Evolutionary conservation across 129 eudicot species (phyloP).

Genomic region (Tagetes patula): DNA sequence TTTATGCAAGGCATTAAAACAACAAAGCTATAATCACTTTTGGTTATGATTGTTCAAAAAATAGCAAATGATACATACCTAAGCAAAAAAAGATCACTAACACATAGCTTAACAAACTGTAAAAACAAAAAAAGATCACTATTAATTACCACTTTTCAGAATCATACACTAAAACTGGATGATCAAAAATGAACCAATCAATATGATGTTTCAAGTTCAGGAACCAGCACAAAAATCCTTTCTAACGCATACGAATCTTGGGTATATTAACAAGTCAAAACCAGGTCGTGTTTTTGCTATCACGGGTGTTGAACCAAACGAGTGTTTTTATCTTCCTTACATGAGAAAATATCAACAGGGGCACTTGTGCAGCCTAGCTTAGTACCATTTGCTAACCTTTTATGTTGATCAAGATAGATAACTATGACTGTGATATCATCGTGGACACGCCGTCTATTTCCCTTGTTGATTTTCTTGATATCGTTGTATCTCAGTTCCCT

Average conservation of each 20-base stretch:
- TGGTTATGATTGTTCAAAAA: too few relatives aligned
- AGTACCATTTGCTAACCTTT: background rate
- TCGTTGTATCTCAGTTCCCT: constrained; percentile 4
- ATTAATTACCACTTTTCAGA: background rate
- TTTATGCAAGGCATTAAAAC: too few relatives aligned
- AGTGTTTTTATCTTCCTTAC: background rate
- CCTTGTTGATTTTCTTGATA: background rate
- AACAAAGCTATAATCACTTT: too few relatives aligned
- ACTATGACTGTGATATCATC: constrained; percentile 13
- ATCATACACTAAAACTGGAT: background rate
- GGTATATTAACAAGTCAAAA: background rate
- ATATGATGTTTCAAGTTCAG: background rate
- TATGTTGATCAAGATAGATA: constrained; percentile 3
- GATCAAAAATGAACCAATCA: background rate
- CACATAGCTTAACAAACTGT: too few relatives aligned
- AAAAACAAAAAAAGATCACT: too few relatives aligned
- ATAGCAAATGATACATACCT: too few relatives aligned
- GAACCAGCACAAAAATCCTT: background rate
- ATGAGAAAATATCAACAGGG: background rate
- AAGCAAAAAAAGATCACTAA: too few relatives aligned
- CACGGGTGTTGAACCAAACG: background rate
- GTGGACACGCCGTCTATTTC: background rate
- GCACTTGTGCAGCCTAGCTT: constrained; percentile 8
- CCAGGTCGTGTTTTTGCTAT: background rate
- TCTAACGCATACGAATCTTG: background rate